These are phyloP conservation scores for Aphanocladium album DNA, from an alignment of 2,329 filamentous ascomycete species.

Conservation along the genomic window DNA sequence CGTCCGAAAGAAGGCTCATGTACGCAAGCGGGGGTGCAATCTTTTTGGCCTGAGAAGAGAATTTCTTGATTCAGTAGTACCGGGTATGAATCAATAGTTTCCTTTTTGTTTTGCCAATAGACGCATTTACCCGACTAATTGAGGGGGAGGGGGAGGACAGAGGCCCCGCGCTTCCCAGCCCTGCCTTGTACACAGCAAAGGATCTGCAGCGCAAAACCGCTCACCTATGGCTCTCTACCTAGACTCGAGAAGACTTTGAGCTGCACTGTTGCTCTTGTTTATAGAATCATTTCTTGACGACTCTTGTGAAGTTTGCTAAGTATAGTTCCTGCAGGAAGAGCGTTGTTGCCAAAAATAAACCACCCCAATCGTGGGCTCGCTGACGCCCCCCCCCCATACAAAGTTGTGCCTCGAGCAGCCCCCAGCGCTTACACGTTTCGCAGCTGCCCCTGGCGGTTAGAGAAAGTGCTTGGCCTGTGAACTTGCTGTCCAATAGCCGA, in stretches of 20 bases:
- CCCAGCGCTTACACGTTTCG: conserved; percentile 8
- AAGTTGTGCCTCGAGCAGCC: background rate
- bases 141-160: background rate
- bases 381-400: background rate
- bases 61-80: background rate
- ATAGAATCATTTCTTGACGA: too few species aligned
- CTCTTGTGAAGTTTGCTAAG: too few species aligned
- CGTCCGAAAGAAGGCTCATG: background rate
- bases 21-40: background rate
- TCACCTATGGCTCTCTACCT: background rate
- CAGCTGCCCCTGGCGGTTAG: background rate
- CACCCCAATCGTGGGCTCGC: background rate
- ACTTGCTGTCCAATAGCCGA: background rate
- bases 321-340: background rate
- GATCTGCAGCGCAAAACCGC: background rate
- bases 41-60: background rate
- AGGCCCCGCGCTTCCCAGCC: background rate
- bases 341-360: conserved; percentile 6
- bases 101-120: background rate
- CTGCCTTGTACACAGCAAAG: background rate
- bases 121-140: background rate
- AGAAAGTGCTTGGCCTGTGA: background rate
- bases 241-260: too few species aligned
- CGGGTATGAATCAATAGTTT: background rate
- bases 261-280: too few species aligned